A percentile compares a stretch with the other conserved stretches of the same genome.
phyloP scores from a whole-genome alignment of 2,329 filamentous ascomycete species.

The Diplodia seriata region DNA sequence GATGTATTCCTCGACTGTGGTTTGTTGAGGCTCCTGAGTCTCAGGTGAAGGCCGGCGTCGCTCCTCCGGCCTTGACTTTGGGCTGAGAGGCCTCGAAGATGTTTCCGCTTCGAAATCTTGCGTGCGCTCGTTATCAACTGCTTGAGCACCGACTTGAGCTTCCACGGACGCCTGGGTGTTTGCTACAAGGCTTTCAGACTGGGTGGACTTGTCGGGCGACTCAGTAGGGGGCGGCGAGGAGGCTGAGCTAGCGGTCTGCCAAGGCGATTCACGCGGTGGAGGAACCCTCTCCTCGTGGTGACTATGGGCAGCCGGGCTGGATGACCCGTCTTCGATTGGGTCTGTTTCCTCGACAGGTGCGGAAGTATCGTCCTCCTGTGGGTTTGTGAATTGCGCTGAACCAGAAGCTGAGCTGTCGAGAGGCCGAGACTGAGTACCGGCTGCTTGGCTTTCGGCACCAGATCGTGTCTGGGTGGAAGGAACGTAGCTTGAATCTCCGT shows the following conservation, averaged over 20 bases:
- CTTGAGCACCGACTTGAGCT: not conserved
- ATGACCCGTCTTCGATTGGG: constrained; percentile 31
- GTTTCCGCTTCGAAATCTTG: not conserved
- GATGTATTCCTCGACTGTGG: not conserved
- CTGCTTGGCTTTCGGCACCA: constrained; percentile 10
- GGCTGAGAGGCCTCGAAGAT: not conserved
- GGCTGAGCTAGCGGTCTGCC: constrained; percentile 13
- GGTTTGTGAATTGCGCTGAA: constrained; percentile 17
- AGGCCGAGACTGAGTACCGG: not conserved
- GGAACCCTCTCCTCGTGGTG: constrained; percentile 6
- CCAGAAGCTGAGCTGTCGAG: constrained; percentile 1
- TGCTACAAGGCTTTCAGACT: not conserved
- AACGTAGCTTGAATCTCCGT: constrained; percentile 37
- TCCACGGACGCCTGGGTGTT: not conserved
- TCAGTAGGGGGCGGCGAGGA: constrained; percentile 19
- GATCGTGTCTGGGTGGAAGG: constrained; percentile 37
- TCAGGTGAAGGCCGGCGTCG: not conserved
- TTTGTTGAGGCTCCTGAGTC: not conserved
- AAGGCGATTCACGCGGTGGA: constrained; percentile 8
- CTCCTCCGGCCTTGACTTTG: not conserved
- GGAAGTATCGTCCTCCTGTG: constrained; percentile 28
- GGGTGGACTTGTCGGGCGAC: constrained; percentile 16
- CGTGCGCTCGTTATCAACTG: not conserved
- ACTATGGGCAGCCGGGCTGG: constrained; percentile 12
- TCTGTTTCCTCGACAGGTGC: constrained; percentile 32